Percentiles rank a stretch among this genome's conserved stretches.
These are phyloP conservation scores for Phytophthora citrophthora DNA, from an alignment of 352 stramenopile genomes.

Conservation along the genomic window DNA sequence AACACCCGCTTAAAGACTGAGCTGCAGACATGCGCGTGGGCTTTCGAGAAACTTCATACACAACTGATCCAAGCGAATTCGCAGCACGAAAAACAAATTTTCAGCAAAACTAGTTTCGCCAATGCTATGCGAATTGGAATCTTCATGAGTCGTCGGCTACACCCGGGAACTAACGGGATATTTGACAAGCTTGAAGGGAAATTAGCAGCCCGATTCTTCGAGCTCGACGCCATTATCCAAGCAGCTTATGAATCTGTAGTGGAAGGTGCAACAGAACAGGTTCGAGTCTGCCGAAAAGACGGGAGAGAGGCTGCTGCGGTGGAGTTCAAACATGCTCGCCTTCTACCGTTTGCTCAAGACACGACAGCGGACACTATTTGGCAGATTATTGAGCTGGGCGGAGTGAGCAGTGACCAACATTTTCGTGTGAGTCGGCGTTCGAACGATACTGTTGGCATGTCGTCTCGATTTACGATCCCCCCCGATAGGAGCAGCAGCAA, in stretches of 20 bases:
- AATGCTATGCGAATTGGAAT: slow-evolving; percentile 15
- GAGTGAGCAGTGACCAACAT: not conserved
- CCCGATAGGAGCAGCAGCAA: not conserved
- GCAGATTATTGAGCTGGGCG: slow-evolving; percentile 16
- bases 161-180: not conserved
- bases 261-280: not conserved
- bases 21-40: slow-evolving; percentile 1
- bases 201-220: slow-evolving; percentile 11
- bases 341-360: slow-evolving; percentile 13
- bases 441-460: slow-evolving; percentile 7
- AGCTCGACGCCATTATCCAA: slow-evolving; percentile 11
- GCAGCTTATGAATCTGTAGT: not conserved
- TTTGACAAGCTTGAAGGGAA: slow-evolving; percentile 15
- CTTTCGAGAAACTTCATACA: slow-evolving; percentile 4
- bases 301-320: not conserved
- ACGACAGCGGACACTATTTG: slow-evolving; percentile 11
- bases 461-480: slow-evolving; percentile 2
- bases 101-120: not conserved
- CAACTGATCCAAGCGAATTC: slow-evolving; percentile 4
- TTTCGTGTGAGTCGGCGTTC: not conserved
- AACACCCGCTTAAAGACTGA: slow-evolving; percentile 15
- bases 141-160: slow-evolving; percentile 1
- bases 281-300: slow-evolving; percentile 17
- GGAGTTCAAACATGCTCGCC: slow-evolving; percentile 16
- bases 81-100: not conserved